Evolutionary conservation across 2,329 filamentous ascomycete genomes (phyloP).

Genomic region (Apiospora saccharicola): DNA sequence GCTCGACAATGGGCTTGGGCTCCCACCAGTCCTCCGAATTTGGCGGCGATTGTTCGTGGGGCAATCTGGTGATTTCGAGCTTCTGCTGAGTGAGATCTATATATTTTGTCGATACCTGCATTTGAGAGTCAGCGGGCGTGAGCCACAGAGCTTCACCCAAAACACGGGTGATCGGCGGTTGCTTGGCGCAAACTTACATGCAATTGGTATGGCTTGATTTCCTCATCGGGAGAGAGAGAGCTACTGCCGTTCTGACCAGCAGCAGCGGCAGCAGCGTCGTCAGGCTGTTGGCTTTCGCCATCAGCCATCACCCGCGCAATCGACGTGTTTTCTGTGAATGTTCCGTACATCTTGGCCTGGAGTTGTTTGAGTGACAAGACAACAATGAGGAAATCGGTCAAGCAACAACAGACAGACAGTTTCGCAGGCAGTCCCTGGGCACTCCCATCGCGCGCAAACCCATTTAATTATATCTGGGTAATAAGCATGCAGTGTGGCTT

Average conservation of each 20-base stretch:
- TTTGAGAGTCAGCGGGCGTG: not conserved
- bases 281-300: slow-evolving; percentile 29
- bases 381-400: slow-evolving; percentile 14
- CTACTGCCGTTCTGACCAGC: slow-evolving; percentile 30
- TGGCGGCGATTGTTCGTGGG: slow-evolving; percentile 61
- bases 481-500: slow-evolving; percentile 41
- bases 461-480: slow-evolving; percentile 35
- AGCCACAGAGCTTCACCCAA: not conserved
- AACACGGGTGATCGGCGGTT: not conserved
- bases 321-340: slow-evolving; percentile 1
- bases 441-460: slow-evolving; percentile 21
- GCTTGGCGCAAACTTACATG: slow-evolving; percentile 54
- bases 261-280: slow-evolving; percentile 37
- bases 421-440: slow-evolving; percentile 27
- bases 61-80: slow-evolving; percentile 70
- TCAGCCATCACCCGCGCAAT: slow-evolving; percentile 34
- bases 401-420: slow-evolving; percentile 26
- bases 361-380: slow-evolving; percentile 6
- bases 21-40: slow-evolving; percentile 62
- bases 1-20: slow-evolving; percentile 68
- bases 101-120: slow-evolving; percentile 70
- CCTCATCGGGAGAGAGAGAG: slow-evolving; percentile 39
- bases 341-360: slow-evolving; percentile 6
- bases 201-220: slow-evolving; percentile 63
- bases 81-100: slow-evolving; percentile 73